These are phyloP conservation scores for Maudiozyma saulgeensis DNA, from an alignment of 805 yeast genomes.

Conservation along the genomic window DNA sequence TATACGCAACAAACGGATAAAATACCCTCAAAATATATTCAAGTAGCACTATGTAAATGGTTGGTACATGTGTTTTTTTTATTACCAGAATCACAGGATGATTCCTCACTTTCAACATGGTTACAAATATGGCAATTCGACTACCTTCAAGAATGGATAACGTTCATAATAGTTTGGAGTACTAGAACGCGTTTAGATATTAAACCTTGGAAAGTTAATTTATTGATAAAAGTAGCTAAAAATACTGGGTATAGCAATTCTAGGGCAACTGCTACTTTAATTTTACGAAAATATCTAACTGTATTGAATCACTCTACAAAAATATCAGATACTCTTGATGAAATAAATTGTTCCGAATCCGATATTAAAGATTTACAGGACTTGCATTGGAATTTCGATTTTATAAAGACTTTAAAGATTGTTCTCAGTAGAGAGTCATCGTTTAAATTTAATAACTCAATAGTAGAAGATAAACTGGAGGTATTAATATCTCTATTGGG, in stretches of 20 bases:
- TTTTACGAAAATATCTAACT: constrained; percentile 14
- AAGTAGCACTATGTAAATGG: constrained; percentile 28
- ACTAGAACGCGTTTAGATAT: constrained; percentile 24
- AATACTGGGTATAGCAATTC: constrained; percentile 19
- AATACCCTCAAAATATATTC: constrained; percentile 14
- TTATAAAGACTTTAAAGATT: constrained; percentile 5
- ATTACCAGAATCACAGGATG: constrained; percentile 12
- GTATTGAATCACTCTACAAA: constrained; percentile 9
- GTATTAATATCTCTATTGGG: constrained; percentile 3
- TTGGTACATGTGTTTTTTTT: constrained; percentile 25
- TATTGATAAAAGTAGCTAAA: constrained; percentile 15
- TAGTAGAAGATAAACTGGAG: constrained; percentile 2
- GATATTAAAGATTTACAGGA: constrained; percentile 11
- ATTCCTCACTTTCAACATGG: constrained; percentile 20
- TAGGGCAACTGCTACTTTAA: constrained; percentile 12
- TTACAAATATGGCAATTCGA: constrained; percentile 31
- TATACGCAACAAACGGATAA: constrained; percentile 11
- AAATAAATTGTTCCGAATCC: constrained; percentile 12
- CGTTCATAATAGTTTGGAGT: constrained; percentile 28
- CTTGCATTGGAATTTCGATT: constrained; percentile 9
- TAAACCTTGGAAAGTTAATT: constrained; percentile 22
- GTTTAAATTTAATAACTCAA: constrained; percentile 3
- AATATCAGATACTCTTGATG: constrained; percentile 7
- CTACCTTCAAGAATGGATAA: constrained; percentile 28
- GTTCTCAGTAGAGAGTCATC: constrained; percentile 9